Evolutionary conservation across 2,329 filamentous ascomycete genomes (phyloP), one percentile per base, ranked within the genome.

Genomic region (Alternaria alternata): DNA sequence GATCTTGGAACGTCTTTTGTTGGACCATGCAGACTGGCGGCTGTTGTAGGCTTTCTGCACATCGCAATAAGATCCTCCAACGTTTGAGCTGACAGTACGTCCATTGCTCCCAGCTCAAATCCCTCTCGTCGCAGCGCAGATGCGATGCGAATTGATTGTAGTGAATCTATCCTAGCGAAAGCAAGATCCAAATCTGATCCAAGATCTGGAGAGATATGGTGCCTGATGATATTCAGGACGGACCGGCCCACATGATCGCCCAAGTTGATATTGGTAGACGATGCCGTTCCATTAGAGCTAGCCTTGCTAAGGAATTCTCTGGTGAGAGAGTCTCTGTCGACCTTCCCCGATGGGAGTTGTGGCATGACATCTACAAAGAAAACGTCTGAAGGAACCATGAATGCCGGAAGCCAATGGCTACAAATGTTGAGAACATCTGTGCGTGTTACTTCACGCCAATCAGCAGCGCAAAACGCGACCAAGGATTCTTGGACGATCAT

Each of bases 351-450:
- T 3, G 93, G 83, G 20, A 97, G 81, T 53, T 89, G 88, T 1
- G 93, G 93, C 57, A 97, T 89, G 8, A 84, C 81, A 0, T 83
- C 66, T 63, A 91, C 79, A 1, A 91, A 71, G 0, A 92, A 76
- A 24, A 96, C 80, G 62, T 96, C 90, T 4, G 86, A 85, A 0
- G 94, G 94, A 1, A 96, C 80, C 94, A 97, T 97, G 73, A 89
- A 95, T 4, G 84, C 82, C 0, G 93, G 92, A 1, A 97, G 83
- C 92, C 93, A 96, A 51, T 84, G 83, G 51, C 83, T 84, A 77
- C 92, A 96, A 5, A 82, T 85, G 16, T 82, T 73, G 32, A 86
- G 71, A 11, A 96, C 80, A 12, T 76, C 63, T 28, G 76, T 75
- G 34, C 74, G 76, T 18, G 78, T 80, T 59, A 81, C 68, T 6